phyloP scores from a whole-genome alignment of 345 rosid species.

The Citropsis articulata region DNA sequence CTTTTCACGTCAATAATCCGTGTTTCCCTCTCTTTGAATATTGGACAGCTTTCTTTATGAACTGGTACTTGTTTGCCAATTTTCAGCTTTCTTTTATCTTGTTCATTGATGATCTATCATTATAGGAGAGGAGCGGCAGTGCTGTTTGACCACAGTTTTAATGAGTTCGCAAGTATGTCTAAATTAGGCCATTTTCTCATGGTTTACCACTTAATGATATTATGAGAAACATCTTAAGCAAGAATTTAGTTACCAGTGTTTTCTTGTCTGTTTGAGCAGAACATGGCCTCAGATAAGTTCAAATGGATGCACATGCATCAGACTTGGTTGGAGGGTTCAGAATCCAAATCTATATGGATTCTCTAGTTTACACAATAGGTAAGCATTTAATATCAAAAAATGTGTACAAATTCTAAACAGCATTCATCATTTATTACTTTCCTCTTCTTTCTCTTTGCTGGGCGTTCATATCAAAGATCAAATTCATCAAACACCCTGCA shows the following conservation, averaged over 20 bases:
- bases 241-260: background rate
- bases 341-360: slow-evolving; percentile 34
- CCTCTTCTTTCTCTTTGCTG: background rate
- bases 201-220: background rate
- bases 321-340: slow-evolving; percentile 59
- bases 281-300: slow-evolving; percentile 1
- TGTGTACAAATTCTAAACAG: no score
- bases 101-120: background rate
- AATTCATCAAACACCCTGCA: background rate
- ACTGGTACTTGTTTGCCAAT: background rate
- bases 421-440: background rate
- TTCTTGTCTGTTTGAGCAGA: slow-evolving; percentile 22
- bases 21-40: background rate
- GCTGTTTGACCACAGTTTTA: slow-evolving; percentile 44
- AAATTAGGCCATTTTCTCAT: background rate
- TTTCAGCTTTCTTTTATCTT: background rate
- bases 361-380: slow-evolving; percentile 21
- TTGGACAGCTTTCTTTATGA: background rate
- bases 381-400: background rate
- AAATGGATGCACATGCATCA: slow-evolving; percentile 54
- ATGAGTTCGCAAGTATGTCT: slow-evolving; percentile 43
- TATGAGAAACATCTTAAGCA: background rate
- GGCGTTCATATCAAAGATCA: background rate
- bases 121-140: slow-evolving; percentile 33
- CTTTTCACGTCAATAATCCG: background rate